Base-by-base conservation (phyloP, 257 asterid species). In the Buddleja alternifolia region DNA sequence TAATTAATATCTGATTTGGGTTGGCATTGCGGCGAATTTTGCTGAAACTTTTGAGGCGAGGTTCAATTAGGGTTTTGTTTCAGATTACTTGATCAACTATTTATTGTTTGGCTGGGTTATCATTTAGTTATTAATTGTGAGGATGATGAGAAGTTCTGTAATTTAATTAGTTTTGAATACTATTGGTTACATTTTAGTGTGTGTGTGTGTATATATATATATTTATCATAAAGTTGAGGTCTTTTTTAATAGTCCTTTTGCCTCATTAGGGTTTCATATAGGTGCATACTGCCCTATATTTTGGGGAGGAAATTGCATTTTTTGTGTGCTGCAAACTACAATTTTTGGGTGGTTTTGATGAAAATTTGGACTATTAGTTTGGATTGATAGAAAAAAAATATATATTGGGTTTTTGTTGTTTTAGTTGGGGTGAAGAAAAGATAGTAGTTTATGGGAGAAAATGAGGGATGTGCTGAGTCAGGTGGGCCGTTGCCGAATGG, bases 391-490 rank as follows among this genome's bases (percentile, higher is more conserved):
- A 15, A 36, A 65, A n/a, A 23, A 20, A 41, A 8, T 1, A 57
- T 9, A 10, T 48, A 46, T 25, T 45, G 39, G 66, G 50, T 40
- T 70, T 56, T 37, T 24, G 60, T 32, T 42, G 60, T 52, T 36
- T 69, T 47, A 70, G 62, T 63, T 51, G 75, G 53, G 68, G 72
- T 63, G 71, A 67, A 36, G 44, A 66, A 56, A 73, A 79, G 73
- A 73, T 67, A 15, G 58, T 67, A 69, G 86, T 78, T 82, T 77
- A 90, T 90, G 97, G 97, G 97, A 60, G 96, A 82, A 66, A 83
- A 76, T 77, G 95, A 77, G 77, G 92, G 75, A 67, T 80, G 90
- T 89, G 76, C 78, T 65, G 85, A 86, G 82, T 74, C 85, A 58
- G 81, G 73, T 70, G 91, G 83, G 83, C 84, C 82, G 19, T 74